These are phyloP conservation scores for Candida sonorensis DNA, from an alignment of 805 yeast genomes.

Conservation along the genomic window DNA sequence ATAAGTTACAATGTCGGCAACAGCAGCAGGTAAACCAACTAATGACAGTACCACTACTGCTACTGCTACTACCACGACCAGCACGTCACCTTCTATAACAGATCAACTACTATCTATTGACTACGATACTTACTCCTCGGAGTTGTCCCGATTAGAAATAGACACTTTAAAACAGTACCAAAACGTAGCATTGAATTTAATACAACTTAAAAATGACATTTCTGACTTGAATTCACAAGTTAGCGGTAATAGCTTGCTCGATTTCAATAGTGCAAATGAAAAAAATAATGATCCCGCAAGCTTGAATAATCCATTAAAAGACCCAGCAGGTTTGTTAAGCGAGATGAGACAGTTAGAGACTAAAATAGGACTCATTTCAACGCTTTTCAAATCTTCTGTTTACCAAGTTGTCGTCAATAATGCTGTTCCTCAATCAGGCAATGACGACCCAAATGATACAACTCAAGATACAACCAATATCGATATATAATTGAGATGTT, in stretches of 20 bases:
- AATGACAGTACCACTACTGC: too few relatives aligned
- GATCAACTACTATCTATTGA: slow-evolving; percentile 16
- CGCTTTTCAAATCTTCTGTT: slow-evolving; percentile 27
- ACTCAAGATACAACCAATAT: too few relatives aligned
- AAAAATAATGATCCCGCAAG: too few relatives aligned
- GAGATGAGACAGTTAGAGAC: slow-evolving; percentile 17
- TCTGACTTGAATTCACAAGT: slow-evolving; percentile 14
- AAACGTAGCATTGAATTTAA: slow-evolving; percentile 27
- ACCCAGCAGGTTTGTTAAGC: slow-evolving; percentile 8
- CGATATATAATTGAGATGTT: too few relatives aligned
- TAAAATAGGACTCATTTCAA: slow-evolving; percentile 24
- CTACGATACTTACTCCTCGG: slow-evolving; percentile 21
- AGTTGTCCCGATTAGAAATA: slow-evolving; percentile 28
- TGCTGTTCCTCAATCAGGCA: slow-evolving; percentile 4
- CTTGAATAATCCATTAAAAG: too few relatives aligned
- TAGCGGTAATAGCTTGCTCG: too few relatives aligned
- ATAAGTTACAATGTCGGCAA: too few relatives aligned
- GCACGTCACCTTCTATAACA: slow-evolving; percentile 3
- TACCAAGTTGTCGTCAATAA: slow-evolving; percentile 18
- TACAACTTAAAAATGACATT: slow-evolving; percentile 19
- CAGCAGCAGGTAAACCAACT: too few relatives aligned
- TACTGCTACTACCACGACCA: too few relatives aligned
- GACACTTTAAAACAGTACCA: slow-evolving; percentile 34
- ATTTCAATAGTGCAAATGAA: too few relatives aligned
- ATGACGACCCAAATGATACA: too few relatives aligned